A percentile compares a stretch with the other conserved stretches of the same genome.
Conservation (phyloP, 805 yeast genomes). For the Ogataea wickerhamii region DNA sequence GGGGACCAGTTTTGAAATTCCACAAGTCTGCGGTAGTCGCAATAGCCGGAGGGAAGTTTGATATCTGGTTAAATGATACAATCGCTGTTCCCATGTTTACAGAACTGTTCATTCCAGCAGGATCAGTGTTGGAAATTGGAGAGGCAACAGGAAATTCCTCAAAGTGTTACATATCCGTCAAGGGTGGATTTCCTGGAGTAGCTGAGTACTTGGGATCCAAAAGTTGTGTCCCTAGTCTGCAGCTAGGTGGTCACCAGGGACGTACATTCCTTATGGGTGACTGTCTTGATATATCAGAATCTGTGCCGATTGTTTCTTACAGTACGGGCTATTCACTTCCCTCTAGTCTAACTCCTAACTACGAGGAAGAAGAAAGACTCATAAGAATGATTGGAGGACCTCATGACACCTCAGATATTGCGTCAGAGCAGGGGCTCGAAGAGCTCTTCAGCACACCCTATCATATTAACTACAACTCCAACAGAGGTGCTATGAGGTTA, state of each 20-base stretch:
- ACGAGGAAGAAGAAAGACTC: slow-evolving; percentile 57
- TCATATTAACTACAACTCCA: slow-evolving; percentile 96
- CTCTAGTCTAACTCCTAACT: slow-evolving; percentile 49
- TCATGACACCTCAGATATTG: slow-evolving; percentile 95
- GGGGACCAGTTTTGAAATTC: slow-evolving; percentile 82
- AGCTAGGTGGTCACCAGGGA: slow-evolving; percentile 92
- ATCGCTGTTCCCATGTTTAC: slow-evolving; percentile 55
- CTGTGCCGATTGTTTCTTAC: slow-evolving; percentile 60
- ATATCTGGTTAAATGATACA: slow-evolving; percentile 60
- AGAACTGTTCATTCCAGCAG: slow-evolving; percentile 67
- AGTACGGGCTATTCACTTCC: slow-evolving; percentile 70
- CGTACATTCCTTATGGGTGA: slow-evolving; percentile 89
- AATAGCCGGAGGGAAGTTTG: slow-evolving; percentile 82
- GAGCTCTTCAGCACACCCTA: slow-evolving; percentile 75
- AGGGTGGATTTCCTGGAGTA: slow-evolving; percentile 85
- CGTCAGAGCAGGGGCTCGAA: slow-evolving; percentile 65
- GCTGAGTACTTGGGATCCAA: slow-evolving; percentile 91
- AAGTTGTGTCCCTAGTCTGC: slow-evolving; percentile 90
- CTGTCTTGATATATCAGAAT: slow-evolving; percentile 73
- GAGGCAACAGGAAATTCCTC: slow-evolving; percentile 71
- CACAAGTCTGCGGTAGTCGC: slow-evolving; percentile 76
- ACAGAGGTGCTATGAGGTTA: slow-evolving; percentile 91
- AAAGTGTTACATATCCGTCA: slow-evolving; percentile 81
- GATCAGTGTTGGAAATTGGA: slow-evolving; percentile 74
- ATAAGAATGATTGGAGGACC: slow-evolving; percentile 96